phyloP scores from a whole-genome alignment of 2,329 filamentous ascomycete species.

The Trichothecium roseum region DNA sequence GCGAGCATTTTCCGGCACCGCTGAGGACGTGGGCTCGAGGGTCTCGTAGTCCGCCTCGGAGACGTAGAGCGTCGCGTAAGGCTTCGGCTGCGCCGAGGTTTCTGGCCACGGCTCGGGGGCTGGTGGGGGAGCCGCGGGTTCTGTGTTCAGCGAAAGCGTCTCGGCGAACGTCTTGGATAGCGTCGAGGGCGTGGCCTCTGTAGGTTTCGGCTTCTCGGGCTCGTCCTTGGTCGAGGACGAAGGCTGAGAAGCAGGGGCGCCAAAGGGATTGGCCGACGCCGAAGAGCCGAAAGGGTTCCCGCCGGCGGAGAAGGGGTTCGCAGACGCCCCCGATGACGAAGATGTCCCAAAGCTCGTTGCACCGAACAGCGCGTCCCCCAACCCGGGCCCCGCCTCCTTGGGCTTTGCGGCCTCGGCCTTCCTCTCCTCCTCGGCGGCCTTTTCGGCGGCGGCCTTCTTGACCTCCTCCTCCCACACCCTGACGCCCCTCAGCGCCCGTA shows the following conservation, averaged over 20 bases:
- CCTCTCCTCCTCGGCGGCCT: slow-evolving; percentile 20
- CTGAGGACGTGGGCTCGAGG: slow-evolving; percentile 49
- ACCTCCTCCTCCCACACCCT: slow-evolving; percentile 39
- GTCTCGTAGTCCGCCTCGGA: slow-evolving; percentile 88
- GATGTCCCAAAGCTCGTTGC: slow-evolving; percentile 35
- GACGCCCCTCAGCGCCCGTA: slow-evolving; percentile 64
- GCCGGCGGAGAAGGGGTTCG: slow-evolving; percentile 52
- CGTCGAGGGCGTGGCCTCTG: slow-evolving; percentile 14
- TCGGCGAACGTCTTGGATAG: slow-evolving; percentile 59
- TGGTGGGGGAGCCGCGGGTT: slow-evolving; percentile 16
- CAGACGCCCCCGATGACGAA: slow-evolving; percentile 16
- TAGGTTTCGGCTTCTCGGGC: slow-evolving; percentile 22
- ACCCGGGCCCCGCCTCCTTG: slow-evolving; percentile 24
- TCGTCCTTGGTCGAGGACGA: slow-evolving; percentile 12
- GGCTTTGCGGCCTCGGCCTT: slow-evolving; percentile 22
- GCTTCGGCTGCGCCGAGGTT: slow-evolving; percentile 48
- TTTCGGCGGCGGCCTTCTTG: slow-evolving; percentile 15
- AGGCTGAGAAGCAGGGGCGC: slow-evolving; percentile 2
- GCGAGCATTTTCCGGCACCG: slow-evolving; percentile 38
- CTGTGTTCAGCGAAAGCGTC: slow-evolving; percentile 60
- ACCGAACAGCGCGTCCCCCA: slow-evolving; percentile 65
- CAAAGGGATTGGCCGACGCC: slow-evolving; percentile 19
- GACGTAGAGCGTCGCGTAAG: slow-evolving; percentile 71
- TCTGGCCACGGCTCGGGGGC: slow-evolving; percentile 68
- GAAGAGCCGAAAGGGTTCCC: slow-evolving; percentile 45